Conservation (phyloP, 495 filamentous ascomycete genomes). For the Neurospora sp. region DNA sequence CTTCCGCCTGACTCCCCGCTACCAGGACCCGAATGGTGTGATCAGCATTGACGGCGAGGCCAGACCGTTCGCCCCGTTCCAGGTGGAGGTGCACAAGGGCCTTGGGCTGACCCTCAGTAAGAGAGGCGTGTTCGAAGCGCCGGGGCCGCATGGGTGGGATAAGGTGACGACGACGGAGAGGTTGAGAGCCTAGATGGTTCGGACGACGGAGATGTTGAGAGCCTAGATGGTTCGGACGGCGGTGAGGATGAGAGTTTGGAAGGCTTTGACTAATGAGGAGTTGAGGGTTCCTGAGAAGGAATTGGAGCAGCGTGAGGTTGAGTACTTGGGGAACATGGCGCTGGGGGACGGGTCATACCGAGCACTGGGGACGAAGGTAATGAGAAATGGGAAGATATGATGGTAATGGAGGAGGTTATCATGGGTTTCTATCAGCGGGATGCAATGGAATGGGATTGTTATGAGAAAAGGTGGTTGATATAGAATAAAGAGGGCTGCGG, state of each 20-base stretch:
- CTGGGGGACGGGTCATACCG: no score
- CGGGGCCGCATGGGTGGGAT: slow-evolving; percentile 44
- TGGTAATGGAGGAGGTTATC: neutral
- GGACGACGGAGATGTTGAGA: slow-evolving; percentile 1
- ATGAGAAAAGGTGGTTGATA: neutral
- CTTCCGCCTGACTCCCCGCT: slow-evolving; percentile 71
- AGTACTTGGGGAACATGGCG: no score
- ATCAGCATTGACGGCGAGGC: slow-evolving; percentile 92
- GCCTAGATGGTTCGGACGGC: slow-evolving; percentile 5
- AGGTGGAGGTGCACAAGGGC: slow-evolving; percentile 78
- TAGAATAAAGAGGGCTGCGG: neutral
- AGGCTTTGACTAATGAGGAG: neutral
- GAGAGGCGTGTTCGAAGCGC: slow-evolving; percentile 61
- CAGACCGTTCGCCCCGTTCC: slow-evolving; percentile 76
- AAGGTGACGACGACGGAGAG: slow-evolving; percentile 20
- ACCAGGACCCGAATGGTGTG: slow-evolving; percentile 54
- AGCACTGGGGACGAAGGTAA: neutral
- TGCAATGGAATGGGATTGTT: neutral
- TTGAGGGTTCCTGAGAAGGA: neutral
- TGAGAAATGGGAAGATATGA: neutral
- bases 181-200: slow-evolving; percentile 9
- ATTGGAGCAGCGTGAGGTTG: neutral
- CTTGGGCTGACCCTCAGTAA: slow-evolving; percentile 77
- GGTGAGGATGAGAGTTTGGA: neutral
- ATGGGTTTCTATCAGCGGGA: neutral